Evolutionary conservation across 176 grass and related monocot species (phyloP).

Genomic region (Poa pratensis): DNA sequence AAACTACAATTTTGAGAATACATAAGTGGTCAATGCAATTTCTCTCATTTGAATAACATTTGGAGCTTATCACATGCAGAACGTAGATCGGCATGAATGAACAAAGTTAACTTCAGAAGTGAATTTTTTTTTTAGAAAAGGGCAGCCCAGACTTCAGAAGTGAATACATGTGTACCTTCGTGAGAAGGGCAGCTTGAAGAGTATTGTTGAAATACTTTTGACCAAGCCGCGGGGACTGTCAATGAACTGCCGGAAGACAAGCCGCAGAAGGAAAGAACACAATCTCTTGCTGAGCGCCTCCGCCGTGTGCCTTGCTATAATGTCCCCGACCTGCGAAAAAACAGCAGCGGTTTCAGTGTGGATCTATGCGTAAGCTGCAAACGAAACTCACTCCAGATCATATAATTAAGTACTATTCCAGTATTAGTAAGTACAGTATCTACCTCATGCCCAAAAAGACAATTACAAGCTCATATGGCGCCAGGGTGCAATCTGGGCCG

Average conservation of each 20-base stretch:
- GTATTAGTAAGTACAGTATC: no score
- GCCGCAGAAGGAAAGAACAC: constrained; percentile 66
- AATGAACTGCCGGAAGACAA: constrained; percentile 74
- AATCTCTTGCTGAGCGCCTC: constrained; percentile 71
- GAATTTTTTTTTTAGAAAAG: no score
- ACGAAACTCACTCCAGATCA: background rate
- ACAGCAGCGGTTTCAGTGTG: background rate
- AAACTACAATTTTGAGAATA: no score
- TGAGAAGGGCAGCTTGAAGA: constrained; percentile 53
- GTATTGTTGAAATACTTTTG: no score
- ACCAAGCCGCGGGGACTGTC: constrained; percentile 60
- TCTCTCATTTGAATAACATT: no score
- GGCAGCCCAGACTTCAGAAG: constrained; percentile 18
- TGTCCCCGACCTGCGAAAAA: constrained; percentile 73
- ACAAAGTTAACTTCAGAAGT: background rate
- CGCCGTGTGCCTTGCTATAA: constrained; percentile 65
- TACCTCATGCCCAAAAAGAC: constrained; percentile 96
- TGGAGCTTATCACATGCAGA: no score
- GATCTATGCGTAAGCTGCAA: no score
- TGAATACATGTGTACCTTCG: constrained; percentile 49
- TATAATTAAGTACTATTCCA: no score
- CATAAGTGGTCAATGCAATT: no score
- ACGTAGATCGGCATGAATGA: background rate
- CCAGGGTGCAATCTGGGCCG: no score
- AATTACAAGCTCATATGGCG: no score